phyloP scores from a whole-genome alignment of 148 eudicot genomes.

The Heliosperma pusillum region DNA sequence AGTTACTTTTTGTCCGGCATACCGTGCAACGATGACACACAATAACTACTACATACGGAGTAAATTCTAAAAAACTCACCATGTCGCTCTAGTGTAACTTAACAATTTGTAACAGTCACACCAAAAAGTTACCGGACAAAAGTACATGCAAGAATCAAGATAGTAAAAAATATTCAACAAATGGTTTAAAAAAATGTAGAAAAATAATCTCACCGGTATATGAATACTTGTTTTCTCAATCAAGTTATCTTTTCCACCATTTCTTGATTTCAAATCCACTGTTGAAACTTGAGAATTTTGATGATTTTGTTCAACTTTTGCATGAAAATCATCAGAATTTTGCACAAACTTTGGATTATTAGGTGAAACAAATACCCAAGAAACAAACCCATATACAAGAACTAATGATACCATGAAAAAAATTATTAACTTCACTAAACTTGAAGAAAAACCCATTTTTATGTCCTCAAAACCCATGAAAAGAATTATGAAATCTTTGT shows the following conservation, averaged over 20 bases:
- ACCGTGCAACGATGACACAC: too few species aligned
- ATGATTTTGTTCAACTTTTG: not conserved
- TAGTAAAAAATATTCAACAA: not conserved
- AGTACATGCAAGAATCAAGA: slow-evolving; percentile 14
- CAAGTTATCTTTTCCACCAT: slow-evolving; percentile 19
- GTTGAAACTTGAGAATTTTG: not conserved
- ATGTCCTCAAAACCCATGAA: slow-evolving; percentile 17
- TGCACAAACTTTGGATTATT: not conserved
- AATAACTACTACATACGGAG: too few species aligned
- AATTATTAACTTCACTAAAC: slow-evolving; percentile 32
- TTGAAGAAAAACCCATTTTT: slow-evolving; percentile 27
- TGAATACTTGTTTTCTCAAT: slow-evolving; percentile 16
- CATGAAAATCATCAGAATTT: not conserved
- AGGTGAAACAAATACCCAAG: slow-evolving; percentile 16
- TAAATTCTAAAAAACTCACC: not conserved
- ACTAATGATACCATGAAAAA: slow-evolving; percentile 36
- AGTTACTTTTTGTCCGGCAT: too few species aligned
- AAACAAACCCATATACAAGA: slow-evolving; percentile 32
- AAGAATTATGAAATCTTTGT: not conserved
- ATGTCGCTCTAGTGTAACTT: not conserved
- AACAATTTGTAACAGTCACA: not conserved
- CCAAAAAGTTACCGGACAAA: not conserved
- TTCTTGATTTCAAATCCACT: slow-evolving; percentile 12
- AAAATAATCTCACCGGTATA: slow-evolving; percentile 15
- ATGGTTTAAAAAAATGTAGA: not conserved